Percentiles rank a stretch among this genome's conserved stretches.
Conservation (phyloP, 371 early-diverging fungal genomes). For the Hamiltosporidium tvaerminnensis region DNA sequence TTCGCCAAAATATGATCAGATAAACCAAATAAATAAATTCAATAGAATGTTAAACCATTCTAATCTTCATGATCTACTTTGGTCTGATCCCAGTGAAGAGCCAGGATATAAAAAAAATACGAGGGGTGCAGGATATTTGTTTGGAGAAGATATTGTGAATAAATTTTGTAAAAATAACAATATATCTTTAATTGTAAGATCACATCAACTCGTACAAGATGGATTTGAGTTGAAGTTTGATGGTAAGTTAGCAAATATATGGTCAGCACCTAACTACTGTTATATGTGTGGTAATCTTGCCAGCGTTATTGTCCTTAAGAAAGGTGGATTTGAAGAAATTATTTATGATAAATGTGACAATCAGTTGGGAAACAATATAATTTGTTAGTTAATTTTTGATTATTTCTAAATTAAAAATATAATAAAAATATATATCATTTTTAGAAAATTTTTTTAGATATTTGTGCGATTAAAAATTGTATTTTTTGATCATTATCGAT, state of each 20-base stretch:
- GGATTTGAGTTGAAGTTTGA: constrained; percentile 61
- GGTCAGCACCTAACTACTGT: constrained; percentile 54
- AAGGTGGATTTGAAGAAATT: neutral
- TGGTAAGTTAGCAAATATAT: constrained; percentile 46
- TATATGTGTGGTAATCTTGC: constrained; percentile 41
- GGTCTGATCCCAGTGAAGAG: constrained; percentile 71
- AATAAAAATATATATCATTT: too few relatives aligned
- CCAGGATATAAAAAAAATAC: constrained; percentile 87
- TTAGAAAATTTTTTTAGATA: too few relatives aligned
- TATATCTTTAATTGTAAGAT: constrained; percentile 79
- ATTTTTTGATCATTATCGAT: too few relatives aligned
- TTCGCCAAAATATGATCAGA: constrained; percentile 87
- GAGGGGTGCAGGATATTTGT: constrained; percentile 90
- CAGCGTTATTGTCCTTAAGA: neutral
- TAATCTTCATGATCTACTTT: constrained; percentile 85
- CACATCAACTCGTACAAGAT: constrained; percentile 97
- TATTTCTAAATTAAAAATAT: too few relatives aligned
- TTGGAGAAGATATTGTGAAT: constrained; percentile 76
- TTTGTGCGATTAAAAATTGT: too few relatives aligned
- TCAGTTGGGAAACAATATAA: too few relatives aligned
- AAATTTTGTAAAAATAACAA: constrained; percentile 90
- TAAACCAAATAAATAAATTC: constrained; percentile 77
- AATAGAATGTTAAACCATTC: constrained; percentile 96
- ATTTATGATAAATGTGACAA: too few relatives aligned
- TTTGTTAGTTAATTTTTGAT: too few relatives aligned